Base-by-base conservation (phyloP, 768 basidiomycete species). In the Tricholomella constricta region DNA sequence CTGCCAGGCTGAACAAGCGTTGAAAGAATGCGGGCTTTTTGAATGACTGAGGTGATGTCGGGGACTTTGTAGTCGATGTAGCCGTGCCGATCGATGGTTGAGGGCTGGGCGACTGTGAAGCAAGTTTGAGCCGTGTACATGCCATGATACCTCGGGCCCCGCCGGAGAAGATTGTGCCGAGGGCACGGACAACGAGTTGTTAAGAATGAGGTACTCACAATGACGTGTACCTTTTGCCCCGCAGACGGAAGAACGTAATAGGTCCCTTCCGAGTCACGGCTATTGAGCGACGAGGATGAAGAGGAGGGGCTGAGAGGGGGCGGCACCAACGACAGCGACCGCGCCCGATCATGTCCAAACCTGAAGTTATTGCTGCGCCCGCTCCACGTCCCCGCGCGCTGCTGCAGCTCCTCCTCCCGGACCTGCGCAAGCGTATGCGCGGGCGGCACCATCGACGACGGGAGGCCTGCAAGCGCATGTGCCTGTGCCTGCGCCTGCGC, bases 141-240 rank as follows among this genome's bases (percentile, higher is more conserved):
- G 44, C 17, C 7, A 15, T 42, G 46, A 49, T 25, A 40, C 56
- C 51, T 4, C 31, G 10, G 31, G 6, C 6, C 6, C 31, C 10
- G 14, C 10, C 31, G 57, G 54, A 50, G 59, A 51, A 35, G 45
- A 43, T n/a, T n/a, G n/a, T n/a, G n/a, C n/a, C n/a, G n/a, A n/a
- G n/a, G n/a, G n/a, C n/a, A n/a, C n/a, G n/a, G n/a, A n/a, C 41
- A 47, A 34, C 46, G 49, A 47, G 48, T 19, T 61, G 52, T 44
- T 25, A 26, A 36, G 45, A 29, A 44, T 44, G 59, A 23, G 45
- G 62, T 22, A 79, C 88, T 77, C 70, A 89, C 88, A 61, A 89
- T 77, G 56, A 88, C 78, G 65, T 85, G 86, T 51, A 88, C 80
- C 61, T 89, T 90, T 64, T 88, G 86, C n/a, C 85, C 84, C 10